Base-by-base conservation (phyloP, 345 rosid genomes). In the Rhodomyrtus tomentosa region DNA sequence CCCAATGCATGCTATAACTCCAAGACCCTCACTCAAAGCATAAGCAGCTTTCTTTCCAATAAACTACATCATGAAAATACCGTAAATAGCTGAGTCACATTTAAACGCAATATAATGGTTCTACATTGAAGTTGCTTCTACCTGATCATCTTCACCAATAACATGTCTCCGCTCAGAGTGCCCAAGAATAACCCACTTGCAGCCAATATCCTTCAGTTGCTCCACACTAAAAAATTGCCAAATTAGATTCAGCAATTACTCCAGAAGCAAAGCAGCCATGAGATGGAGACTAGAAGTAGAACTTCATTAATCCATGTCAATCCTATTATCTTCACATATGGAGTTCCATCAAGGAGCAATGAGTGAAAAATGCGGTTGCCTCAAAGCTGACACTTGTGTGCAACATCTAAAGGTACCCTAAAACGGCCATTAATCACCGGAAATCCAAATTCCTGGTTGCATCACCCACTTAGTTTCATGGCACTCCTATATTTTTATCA, bases 181-280 rank as follows among this genome's bases (percentile, higher is more conserved):
- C 82, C 99, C 99, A 83, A 95, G 96, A 90, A 97, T 91, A 83
- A 93, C 99, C 99, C 99, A 95, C 89, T 95, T 94, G 93, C 98
- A 95, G 85, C 99, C 99, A 50, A 91, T 82, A 87, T 97, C 99
- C 89, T 92, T 96, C 87, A 97, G 82, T 87, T 97, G 99, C 87
- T 97, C 99, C 88, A 92, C 99, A 62, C 99, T 97, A 85, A 79
- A 90, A 90, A 82, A 85, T 59, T 80, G 24, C 53, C 45, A 81
- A 55, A 45, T 42, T 36, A 82, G 55, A 54, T 29, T 51, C 81
- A 40, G 16, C 36, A 54, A 24, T 13, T 12, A 53, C 7, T 29
- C 27, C n/a, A 59, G 38, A 59, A 59, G 38, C 36, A 59, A 59
- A 59, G 5, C 21, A 29, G 22, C 40, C 20, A 59, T 29, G 38